Base-by-base conservation (phyloP, 2,329 filamentous ascomycete genomes). In the Beauveria brongniartii region DNA sequence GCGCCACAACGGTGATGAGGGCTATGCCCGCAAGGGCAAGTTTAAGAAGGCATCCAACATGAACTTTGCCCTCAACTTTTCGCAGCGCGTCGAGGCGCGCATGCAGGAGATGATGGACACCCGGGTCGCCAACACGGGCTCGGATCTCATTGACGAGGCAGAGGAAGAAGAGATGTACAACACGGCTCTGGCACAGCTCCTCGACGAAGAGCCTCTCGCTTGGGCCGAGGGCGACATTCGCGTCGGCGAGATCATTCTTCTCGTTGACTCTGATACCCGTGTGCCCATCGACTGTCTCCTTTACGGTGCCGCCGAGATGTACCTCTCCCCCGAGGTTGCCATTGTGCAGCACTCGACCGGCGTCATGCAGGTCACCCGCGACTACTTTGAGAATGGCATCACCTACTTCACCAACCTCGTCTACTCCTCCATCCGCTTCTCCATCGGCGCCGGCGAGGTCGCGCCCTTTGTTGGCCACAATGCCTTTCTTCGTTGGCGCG, bases 381-480 rank as follows among this genome's bases (percentile, higher is more conserved):
- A 82, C 58, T 89, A 85, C 73, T 92, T 92, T 66, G 89, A 92
- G 72, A 88, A 87, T 56, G 74, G 75, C 18, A 88, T 90, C 67
- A 89, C 88, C 1, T 92, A 88, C 75, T 91, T 92, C 74, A 92
- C 89, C 47, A 86, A 91, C 68, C 80, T 92, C 56, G 84, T 92
- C 66, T 92, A 91, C 75, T 86, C 83, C 0, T 83, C 86, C 40
- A 91, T 91, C 67, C 79, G 82, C 28, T 91, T 86, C 68, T 83
- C 85, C 22, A 87, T 91, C 30, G 82, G 84, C 7, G 87, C 83
- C 55, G 89, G 89, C 5, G 89, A 92, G 58, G 82, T 88, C 7
- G 85, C 88, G 0, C 88, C 87, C 0, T 91, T 91, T 66, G 89
- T 91, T 63, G 89, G 89, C 0, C 89, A 91, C 76, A 91, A 91